Base-by-base conservation (phyloP, 2,329 filamentous ascomycete genomes). In the Aspergillus caelatus region DNA sequence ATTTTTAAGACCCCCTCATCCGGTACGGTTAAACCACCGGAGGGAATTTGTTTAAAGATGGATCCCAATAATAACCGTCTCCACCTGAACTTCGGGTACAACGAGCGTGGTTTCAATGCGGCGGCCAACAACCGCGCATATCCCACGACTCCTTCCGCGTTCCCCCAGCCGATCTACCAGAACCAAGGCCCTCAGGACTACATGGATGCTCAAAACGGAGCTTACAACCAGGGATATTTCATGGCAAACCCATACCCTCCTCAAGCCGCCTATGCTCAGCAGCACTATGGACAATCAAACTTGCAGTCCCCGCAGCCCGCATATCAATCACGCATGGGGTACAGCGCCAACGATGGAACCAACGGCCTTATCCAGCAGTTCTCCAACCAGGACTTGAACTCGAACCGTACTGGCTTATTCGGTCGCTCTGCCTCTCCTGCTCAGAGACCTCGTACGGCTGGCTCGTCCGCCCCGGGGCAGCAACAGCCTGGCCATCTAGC, bases 291-390 rank as follows among this genome's bases (percentile, higher is more conserved):
- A 67, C 80, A 80, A 64, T 75, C 78, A 68, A 83, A 82, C 72
- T 81, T 88, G 68, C 85, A 85, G 70, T 83, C 85, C 54, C 83
- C 84, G 56, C 85, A 87, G 67, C 77, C 82, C 59, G 80, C 83
- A 64, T 88, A 87, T 73, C 84, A 79, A 68, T 78, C 78, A 61
- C 82, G 81, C 67, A 79, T 78, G 72, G 80, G 76, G 43, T 85
- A 84, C 70, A 78, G 77, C 81, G 86, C 82, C 75, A 93, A 92
- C 73, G 93, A 97, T 75, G 91, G 90, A 70, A 96, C 94, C 71
- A 95, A 93, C 72, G 94, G 93, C 34, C 86, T 98, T 53, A 93
- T 94, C 65, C 93, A 97, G 77, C 95, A 99, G 78, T 96, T 98
- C 79, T 96, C 94, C 63, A 93, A 97, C 79, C 94, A 98, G 83